A percentile compares a stretch with the other conserved stretches of the same genome.
Evolutionary conservation across 768 basidiomycete genomes (phyloP).

Genomic region (Hemileccinum rubropunctum): DNA sequence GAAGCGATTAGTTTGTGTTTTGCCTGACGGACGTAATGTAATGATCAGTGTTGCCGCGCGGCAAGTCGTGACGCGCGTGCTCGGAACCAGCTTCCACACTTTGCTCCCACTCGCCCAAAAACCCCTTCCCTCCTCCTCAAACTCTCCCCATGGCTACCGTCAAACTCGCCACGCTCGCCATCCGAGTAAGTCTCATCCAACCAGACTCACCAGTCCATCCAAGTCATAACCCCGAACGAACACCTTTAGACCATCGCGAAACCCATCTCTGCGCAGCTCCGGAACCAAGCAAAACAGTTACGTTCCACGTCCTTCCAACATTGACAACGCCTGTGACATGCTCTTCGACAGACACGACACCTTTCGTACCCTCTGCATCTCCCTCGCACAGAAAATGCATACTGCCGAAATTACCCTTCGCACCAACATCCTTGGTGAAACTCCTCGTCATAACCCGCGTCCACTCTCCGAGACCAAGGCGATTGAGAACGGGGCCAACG

Average conservation of each 20-base stretch:
- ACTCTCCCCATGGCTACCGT: conserved; percentile 57
- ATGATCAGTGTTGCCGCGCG: too few relatives aligned
- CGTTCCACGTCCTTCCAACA: conserved; percentile 19
- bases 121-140: too few relatives aligned
- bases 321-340: too few relatives aligned
- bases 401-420: conserved; percentile 69
- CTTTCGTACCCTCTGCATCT: conserved; percentile 69
- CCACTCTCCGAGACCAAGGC: conserved; percentile 81
- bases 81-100: too few relatives aligned
- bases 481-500: conserved; percentile 83
- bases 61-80: neutral
- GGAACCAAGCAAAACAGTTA: conserved; percentile 72
- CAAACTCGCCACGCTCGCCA: conserved; percentile 71
- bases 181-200: conserved; percentile 50
- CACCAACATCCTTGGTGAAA: conserved; percentile 75
- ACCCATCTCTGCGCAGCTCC: conserved; percentile 69
- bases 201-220: neutral
- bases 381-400: conserved; percentile 75
- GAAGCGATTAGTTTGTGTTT: too few relatives aligned
- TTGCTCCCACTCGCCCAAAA: too few relatives aligned
- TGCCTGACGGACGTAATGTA: too few relatives aligned
- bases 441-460: conserved; percentile 59
- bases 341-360: conserved; percentile 53
- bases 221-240: neutral
- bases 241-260: conserved; percentile 82